Base-by-base conservation (phyloP, 108 stramenopile genomes). In the Fragilariopsis cylindrus region DNA sequence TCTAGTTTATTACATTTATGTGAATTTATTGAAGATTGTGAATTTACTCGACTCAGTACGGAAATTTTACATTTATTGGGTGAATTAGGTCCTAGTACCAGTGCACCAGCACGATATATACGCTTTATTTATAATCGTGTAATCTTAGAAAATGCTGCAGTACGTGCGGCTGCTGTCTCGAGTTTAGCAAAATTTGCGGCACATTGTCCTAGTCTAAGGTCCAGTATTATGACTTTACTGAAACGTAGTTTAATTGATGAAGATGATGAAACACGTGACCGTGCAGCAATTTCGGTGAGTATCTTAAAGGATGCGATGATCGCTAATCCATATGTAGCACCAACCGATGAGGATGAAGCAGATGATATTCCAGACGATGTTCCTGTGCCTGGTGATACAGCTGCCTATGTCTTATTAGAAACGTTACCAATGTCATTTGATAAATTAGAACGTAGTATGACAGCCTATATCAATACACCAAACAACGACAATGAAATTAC, bases 21-120 rank as follows among this genome's bases (percentile, higher is more conserved):
- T 79, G 98, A 99, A 81, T 99, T 97, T 84, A 97, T 98, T 76
- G 98, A 98, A 75, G 98, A 98, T 84, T 97, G 96, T 70, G 97
- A 98, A 84, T 96, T 95, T 82, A 95, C 93, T 54, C 89, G 89
- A 30, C 81, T 97, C 30, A 89, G 85, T 3, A 92, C 93, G 1
- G 87, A 90, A 60, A 95, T 97, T 63, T 73, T 97, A 56, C 93
- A 97, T 75, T 82, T 97, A 53, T 60, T 98, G 41, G 98, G 97
- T 19, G 86, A 89, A 70, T 54, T 94, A 60, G 98, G 96, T 48
- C 58, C 97, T 96, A 74, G 72, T 13, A 93, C 96, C 0, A 69
- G 83, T 5, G 83, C 90, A 9, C 97, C 98, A 2, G 93, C 95
- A 2, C 79, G 94, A n/a, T 97, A 96, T 92, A 97, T 98, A 74